Base-by-base conservation (phyloP, 345 rosid genomes). In the Sisymbrium altissimum region DNA sequence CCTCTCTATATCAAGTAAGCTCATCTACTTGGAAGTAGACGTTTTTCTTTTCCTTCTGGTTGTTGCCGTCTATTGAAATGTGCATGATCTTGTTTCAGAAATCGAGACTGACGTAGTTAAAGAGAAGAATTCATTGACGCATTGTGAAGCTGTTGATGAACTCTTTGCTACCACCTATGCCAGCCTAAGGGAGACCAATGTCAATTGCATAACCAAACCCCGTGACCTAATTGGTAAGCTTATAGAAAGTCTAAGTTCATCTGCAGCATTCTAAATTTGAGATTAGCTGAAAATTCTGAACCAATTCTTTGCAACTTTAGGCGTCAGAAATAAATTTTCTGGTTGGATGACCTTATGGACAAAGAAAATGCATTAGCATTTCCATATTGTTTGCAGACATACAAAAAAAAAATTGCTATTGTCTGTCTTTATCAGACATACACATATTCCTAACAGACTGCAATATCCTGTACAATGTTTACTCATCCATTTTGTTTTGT, bases 81-180 rank as follows among this genome's bases (percentile, higher is more conserved):
- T 58, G 68, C 50, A 58, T 55, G 19, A 39, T 58, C 49, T 39
- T 48, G 32, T 74, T 83, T 89, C 68, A 78, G 88, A 76, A 35
- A 83, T 77, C 58, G 73, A 74, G 72, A 58, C 66, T 48, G 61
- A 33, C 6, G 88, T 80, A 82, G 58, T 66, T 78, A 75, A 74
- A 53, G 88, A 80, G 69, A 81, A 72, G 40, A 83, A 81, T 77
- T 86, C 82, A 6, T 54, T 85, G 68, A 81, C 90, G 33, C 78
- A 78, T 64, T 71, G 64, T 71, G 97, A 91, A 83, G 89, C 88
- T 61, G 82, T 88, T 43, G 90, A 89, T 74, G 97, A 89, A 64
- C 86, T 94, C 54, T 91, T 94, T 81, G 77, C 83, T 17, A 89
- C 97, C 74, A 88, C 98, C 58, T 86, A 88, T 46, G 78, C 82